phyloP scores from a whole-genome alignment of 805 yeast species.

The Barnettozyma wickerhamii region DNA sequence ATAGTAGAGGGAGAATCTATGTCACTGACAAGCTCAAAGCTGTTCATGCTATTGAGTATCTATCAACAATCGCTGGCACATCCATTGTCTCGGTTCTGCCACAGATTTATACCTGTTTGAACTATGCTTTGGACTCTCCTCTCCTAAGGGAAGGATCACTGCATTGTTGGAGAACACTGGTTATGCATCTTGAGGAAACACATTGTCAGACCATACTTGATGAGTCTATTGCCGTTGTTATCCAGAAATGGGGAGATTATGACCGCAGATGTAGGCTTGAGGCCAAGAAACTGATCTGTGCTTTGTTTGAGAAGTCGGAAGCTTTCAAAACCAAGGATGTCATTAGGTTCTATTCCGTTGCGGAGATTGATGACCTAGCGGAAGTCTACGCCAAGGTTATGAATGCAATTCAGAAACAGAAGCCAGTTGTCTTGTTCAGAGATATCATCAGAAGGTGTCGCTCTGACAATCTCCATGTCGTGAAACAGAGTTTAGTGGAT shows the following conservation, averaged over 20 bases:
- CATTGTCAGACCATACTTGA: slow-evolving; percentile 67
- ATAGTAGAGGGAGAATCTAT: slow-evolving; percentile 65
- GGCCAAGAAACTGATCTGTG: slow-evolving; percentile 48
- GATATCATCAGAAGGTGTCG: slow-evolving; percentile 53
- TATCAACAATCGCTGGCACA: slow-evolving; percentile 50
- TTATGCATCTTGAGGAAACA: slow-evolving; percentile 49
- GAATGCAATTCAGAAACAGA: slow-evolving; percentile 27
- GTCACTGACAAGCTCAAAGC: slow-evolving; percentile 68
- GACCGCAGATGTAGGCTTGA: slow-evolving; percentile 41
- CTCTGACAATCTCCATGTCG: slow-evolving; percentile 66
- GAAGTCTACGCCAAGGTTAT: slow-evolving; percentile 27
- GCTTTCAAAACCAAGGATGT: slow-evolving; percentile 37
- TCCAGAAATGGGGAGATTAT: slow-evolving; percentile 61
- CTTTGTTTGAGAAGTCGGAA: slow-evolving; percentile 30
- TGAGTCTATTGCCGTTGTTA: slow-evolving; percentile 64
- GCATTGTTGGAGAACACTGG: slow-evolving; percentile 62
- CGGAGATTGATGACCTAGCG: slow-evolving; percentile 37
- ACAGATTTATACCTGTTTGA: slow-evolving; percentile 82
- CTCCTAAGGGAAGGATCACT: slow-evolving; percentile 60
- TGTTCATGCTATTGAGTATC: slow-evolving; percentile 65
- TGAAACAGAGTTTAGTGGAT: slow-evolving; percentile 67
- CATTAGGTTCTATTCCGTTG: slow-evolving; percentile 50
- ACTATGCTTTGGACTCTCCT: slow-evolving; percentile 63
- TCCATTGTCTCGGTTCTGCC: slow-evolving; percentile 68
- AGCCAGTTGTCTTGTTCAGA: slow-evolving; percentile 35